Base-by-base conservation (phyloP, 257 asterid species). In the Agastache rugosa region DNA sequence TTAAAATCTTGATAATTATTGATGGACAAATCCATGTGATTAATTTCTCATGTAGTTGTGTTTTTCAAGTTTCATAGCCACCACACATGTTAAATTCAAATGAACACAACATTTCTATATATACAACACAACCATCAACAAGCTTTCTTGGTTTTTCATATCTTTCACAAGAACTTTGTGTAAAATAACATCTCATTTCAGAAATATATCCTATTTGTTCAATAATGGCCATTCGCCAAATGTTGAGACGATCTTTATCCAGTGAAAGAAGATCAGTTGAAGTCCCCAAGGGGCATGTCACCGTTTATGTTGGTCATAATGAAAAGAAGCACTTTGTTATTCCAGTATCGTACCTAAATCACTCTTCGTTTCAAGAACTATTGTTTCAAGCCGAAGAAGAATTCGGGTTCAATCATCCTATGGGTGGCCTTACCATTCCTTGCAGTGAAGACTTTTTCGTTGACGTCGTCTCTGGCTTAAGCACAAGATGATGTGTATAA, bases 1-100 rank as follows among this genome's bases (percentile, higher is more conserved):
- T 39, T 55, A n/a, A 64, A 48, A 15, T 73, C 53, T 61, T 31
- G 12, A 51, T 17, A 11, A 29, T 51, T 1, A 8, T 53, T 48
- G 34, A 51, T 69, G 50, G 74, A 78, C 77, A 79, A 71, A 54
- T 37, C 34, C 79, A 82, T 78, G 81, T 71, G 73, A 39, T 67
- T 63, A 16, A 76, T 29, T 29, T 29, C 34, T 29, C 34, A 29
- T 29, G 34, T 29, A 4, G 34, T 29, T 29, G 34, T 29, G 84
- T 50, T 69, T 69, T 58, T 34, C 73, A 64, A 50, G 14, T 69
- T 56, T 69, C 55, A 51, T 17, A 72, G 19, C 35, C 3, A 64
- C 54, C 50, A 64, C 54, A 64, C 3, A 1, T 27, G 3, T 27
- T 27, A 27, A 27, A 27, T 27, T 27, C 31, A 27, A 27, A 27